Evolutionary conservation across 768 basidiomycete genomes (phyloP).

Genomic region (Agaricus sinodeliciosus): DNA sequence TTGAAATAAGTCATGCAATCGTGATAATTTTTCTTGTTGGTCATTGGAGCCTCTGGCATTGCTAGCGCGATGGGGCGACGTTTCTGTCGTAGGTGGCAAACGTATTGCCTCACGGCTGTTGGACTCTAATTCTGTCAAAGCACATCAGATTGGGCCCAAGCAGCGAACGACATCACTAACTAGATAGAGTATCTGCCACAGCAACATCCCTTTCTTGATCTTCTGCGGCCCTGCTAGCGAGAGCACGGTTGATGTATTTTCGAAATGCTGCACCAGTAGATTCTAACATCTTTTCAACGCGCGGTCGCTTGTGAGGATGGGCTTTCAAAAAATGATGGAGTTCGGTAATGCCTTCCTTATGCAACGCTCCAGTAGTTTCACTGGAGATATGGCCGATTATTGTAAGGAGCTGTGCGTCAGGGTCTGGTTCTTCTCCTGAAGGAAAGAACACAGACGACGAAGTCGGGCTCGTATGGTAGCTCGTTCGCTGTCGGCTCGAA

Average conservation of each 20-base stretch:
- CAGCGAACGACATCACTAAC: constrained; percentile 35
- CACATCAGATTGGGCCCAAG: constrained; percentile 1
- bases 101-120: constrained; percentile 36
- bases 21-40: constrained; percentile 60
- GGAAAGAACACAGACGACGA: constrained; percentile 53
- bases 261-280: constrained; percentile 86
- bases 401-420: constrained; percentile 73
- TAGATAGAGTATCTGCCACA: constrained; percentile 78
- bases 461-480: constrained; percentile 64
- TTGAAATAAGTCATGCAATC: constrained; percentile 77
- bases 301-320: constrained; percentile 75
- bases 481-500: constrained; percentile 49
- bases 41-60: constrained; percentile 24
- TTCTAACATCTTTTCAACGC: constrained; percentile 84
- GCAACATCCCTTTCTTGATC: constrained; percentile 75
- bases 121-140: constrained; percentile 53
- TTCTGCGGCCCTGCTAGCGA: constrained; percentile 83
- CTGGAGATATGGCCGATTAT: constrained; percentile 86
- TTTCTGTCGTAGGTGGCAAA: constrained; percentile 21
- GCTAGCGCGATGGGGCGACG: constrained; percentile 17
- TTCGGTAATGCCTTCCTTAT: constrained; percentile 93
- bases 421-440: constrained; percentile 76
- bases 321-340: constrained; percentile 90
- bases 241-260: constrained; percentile 84
- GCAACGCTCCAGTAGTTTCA: constrained; percentile 82